Evolutionary conservation across 805 yeast species (phyloP).

Genomic region (Brettanomyces custersianus): DNA sequence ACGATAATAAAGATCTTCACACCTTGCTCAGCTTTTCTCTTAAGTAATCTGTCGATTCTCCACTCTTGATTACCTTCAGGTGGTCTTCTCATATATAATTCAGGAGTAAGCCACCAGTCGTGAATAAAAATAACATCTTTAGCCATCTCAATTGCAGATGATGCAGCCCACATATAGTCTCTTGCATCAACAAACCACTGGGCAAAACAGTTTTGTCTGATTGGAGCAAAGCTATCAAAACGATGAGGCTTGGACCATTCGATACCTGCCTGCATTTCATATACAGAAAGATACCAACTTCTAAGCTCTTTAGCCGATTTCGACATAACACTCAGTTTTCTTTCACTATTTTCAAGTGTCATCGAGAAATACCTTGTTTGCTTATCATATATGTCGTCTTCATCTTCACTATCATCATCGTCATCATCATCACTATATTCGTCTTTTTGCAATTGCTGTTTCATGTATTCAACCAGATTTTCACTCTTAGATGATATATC

Average conservation of each 20-base stretch:
- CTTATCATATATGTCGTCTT: constrained; percentile 23
- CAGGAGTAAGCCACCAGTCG: constrained; percentile 99
- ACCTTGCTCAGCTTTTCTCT: constrained; percentile 88
- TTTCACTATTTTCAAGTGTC: constrained; percentile 66
- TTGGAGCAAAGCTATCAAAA: constrained; percentile 89
- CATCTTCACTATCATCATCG: constrained; percentile 27
- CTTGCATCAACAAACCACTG: constrained; percentile 93
- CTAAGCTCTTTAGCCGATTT: constrained; percentile 54
- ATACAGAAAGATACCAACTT: constrained; percentile 70
- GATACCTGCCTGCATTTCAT: constrained; percentile 56
- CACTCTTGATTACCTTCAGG: constrained; percentile 92
- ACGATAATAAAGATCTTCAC: constrained; percentile 88
- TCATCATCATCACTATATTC: constrained; percentile 25
- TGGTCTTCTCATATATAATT: constrained; percentile 85
- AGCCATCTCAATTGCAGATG: constrained; percentile 88
- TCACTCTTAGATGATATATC: constrained; percentile 11
- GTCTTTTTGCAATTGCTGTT: constrained; percentile 26
- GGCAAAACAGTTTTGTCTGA: constrained; percentile 74
- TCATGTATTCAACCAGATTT: constrained; percentile 14
- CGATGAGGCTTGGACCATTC: constrained; percentile 69
- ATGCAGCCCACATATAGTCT: constrained; percentile 94
- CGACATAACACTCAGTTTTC: constrained; percentile 67
- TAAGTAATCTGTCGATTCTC: constrained; percentile 81
- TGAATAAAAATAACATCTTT: constrained; percentile 88
- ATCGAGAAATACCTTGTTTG: constrained; percentile 42